Conservation (phyloP, 805 yeast genomes). For the Hanseniaspora mollemarum region DNA sequence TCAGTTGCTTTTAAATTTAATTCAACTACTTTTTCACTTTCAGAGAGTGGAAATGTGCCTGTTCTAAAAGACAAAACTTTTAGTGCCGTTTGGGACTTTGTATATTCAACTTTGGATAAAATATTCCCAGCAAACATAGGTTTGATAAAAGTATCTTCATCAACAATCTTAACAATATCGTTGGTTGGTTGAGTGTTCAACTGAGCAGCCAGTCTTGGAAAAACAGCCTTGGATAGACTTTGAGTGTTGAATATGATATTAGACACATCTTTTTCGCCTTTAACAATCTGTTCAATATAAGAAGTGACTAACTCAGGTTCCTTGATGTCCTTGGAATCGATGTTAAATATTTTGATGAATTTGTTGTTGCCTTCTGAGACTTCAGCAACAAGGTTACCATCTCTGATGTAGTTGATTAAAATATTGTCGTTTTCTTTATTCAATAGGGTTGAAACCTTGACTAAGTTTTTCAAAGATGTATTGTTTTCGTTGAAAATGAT, state of each 20-base stretch:
- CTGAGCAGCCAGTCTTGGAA: conserved; percentile 79
- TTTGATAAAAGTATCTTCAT: conserved; percentile 65
- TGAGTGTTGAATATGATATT: conserved; percentile 75
- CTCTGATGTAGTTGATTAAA: conserved; percentile 2
- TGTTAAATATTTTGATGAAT: conserved; percentile 36
- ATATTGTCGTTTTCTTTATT: conserved; percentile 1
- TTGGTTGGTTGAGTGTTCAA: conserved; percentile 80
- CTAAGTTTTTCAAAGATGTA: conserved; percentile 3
- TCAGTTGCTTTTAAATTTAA: conserved; percentile 33
- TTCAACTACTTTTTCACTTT: conserved; percentile 28
- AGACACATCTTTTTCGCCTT: conserved; percentile 35
- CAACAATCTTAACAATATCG: conserved; percentile 60
- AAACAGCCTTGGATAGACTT: conserved; percentile 73
- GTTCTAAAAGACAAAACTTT: conserved; percentile 27
- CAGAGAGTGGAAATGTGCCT: conserved; percentile 16
- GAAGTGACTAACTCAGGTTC: conserved; percentile 77
- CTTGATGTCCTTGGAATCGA: conserved; percentile 49
- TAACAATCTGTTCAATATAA: conserved; percentile 37
- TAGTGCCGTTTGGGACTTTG: conserved; percentile 69
- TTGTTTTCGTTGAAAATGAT: conserved; percentile 11
- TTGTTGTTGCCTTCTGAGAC: conserved; percentile 39
- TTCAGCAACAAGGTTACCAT: background rate
- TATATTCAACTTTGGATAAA: conserved; percentile 62
- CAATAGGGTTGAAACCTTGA: conserved; percentile 1
- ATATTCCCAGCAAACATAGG: conserved; percentile 97